Percentiles rank a stretch among this genome's conserved stretches.
phyloP scores from a whole-genome alignment of 2,329 filamentous ascomycete genomes.

The Clarireedia paspali region DNA sequence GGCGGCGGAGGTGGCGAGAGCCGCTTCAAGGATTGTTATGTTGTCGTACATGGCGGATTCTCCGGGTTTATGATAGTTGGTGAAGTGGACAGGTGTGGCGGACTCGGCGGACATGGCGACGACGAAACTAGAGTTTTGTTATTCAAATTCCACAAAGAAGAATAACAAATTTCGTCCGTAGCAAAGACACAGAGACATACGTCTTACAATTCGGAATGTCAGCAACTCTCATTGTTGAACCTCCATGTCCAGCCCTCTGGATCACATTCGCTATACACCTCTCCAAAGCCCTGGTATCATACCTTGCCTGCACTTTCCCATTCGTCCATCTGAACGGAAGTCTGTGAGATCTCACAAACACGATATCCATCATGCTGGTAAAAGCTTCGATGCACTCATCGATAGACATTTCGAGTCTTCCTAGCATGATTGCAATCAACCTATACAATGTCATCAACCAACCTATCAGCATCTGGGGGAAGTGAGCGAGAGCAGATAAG shows the following conservation, averaged over 20 bases:
- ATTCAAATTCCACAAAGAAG: neutral
- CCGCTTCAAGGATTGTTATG: neutral
- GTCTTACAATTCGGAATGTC: neutral
- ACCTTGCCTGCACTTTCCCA: neutral
- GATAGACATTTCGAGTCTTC: neutral
- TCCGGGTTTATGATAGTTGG: neutral
- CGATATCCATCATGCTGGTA: neutral
- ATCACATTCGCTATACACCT: neutral
- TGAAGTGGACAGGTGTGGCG: neutral
- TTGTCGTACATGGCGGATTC: neutral
- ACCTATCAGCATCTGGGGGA: too few species aligned
- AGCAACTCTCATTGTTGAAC: neutral
- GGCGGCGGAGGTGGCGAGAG: neutral
- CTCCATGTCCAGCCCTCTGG: neutral
- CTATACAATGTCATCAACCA: neutral
- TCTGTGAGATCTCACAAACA: neutral
- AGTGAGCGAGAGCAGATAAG: too few species aligned
- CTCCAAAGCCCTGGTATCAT: neutral
- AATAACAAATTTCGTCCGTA: neutral
- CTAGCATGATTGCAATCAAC: neutral
- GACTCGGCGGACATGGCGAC: neutral
- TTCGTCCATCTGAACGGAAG: neutral
- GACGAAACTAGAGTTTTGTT: neutral
- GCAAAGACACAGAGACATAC: neutral
- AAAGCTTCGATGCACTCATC: neutral